These are phyloP conservation scores for Rosa hybrid DNA, from an alignment of 331 rosid genomes.

Conservation along the genomic window DNA sequence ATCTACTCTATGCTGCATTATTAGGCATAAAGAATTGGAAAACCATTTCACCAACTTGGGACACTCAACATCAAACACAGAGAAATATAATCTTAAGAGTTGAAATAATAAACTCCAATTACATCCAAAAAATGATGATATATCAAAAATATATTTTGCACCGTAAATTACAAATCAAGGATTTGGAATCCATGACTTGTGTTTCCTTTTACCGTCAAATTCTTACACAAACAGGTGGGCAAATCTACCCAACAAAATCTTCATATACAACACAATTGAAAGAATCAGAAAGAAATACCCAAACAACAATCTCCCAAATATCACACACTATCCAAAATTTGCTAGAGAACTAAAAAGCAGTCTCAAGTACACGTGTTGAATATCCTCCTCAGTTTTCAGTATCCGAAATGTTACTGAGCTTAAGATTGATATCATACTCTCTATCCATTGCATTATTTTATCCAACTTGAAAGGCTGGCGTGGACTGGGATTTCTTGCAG, in stretches of 20 bases:
- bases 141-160: not conserved
- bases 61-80: not conserved
- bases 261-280: constrained; percentile 45
- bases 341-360: not conserved
- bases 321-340: constrained; percentile 22
- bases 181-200: not conserved
- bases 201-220: constrained; percentile 4
- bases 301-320: constrained; percentile 31
- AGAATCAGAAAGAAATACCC: constrained; percentile 41
- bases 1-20: not conserved
- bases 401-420: constrained; percentile 6
- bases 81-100: not conserved
- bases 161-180: not conserved
- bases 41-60: not conserved
- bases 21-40: not conserved
- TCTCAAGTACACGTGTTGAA: not conserved
- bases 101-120: not conserved
- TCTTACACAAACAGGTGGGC: constrained; percentile 23
- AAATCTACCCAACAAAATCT: constrained; percentile 34
- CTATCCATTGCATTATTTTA: constrained; percentile 13
- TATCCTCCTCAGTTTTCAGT: constrained; percentile 12
- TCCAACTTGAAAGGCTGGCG: constrained; percentile 84
- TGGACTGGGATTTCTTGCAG: constrained; percentile 64
- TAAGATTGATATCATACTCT: not conserved
- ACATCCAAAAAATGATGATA: not conserved